These are phyloP conservation scores for Penstemon davidsonii DNA, from an alignment of 257 asterid species.

Conservation along the genomic window DNA sequence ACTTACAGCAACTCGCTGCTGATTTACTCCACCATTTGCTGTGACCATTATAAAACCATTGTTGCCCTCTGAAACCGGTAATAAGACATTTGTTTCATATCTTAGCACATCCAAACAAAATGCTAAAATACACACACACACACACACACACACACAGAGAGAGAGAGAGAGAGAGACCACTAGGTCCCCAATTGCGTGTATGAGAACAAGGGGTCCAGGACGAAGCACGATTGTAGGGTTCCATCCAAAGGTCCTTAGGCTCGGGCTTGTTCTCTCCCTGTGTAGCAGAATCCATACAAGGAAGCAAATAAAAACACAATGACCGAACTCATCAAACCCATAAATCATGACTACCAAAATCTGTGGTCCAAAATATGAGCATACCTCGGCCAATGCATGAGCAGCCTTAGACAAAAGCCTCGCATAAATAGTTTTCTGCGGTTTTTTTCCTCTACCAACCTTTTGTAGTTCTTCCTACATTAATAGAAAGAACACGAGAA, in stretches of 20 bases:
- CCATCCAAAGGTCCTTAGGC: conserved; percentile 92
- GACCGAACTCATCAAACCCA: conserved; percentile 11
- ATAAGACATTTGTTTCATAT: conserved; percentile 21
- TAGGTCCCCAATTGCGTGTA: conserved; percentile 61
- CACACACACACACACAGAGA: conserved; percentile 12
- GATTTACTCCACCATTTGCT: conserved; percentile 99
- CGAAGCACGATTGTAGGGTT: conserved; percentile 75
- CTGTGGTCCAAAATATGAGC: conserved; percentile 16
- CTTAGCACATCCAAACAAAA: conserved; percentile 19
- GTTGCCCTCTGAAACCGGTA: conserved; percentile 57
- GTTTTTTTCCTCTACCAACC: conserved; percentile 71
- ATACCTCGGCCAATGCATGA: conserved; percentile 94
- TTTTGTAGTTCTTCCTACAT: conserved; percentile 76
- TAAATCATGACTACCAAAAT: conserved; percentile 17
- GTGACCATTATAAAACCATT: conserved; percentile 85
- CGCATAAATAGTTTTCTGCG: conserved; percentile 75
- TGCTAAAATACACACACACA: neutral
- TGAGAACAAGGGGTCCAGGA: conserved; percentile 93
- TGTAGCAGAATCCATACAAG: conserved; percentile 20
- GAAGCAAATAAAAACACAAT: conserved; percentile 12
- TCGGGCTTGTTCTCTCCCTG: conserved; percentile 82
- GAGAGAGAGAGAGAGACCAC: conserved; percentile 54
- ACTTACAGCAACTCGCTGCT: conserved; percentile 99
- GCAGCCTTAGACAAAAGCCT: conserved; percentile 89
- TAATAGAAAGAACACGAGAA: conserved; percentile 20